Conservation (phyloP, 345 rosid species). For the Salix dunnii region DNA sequence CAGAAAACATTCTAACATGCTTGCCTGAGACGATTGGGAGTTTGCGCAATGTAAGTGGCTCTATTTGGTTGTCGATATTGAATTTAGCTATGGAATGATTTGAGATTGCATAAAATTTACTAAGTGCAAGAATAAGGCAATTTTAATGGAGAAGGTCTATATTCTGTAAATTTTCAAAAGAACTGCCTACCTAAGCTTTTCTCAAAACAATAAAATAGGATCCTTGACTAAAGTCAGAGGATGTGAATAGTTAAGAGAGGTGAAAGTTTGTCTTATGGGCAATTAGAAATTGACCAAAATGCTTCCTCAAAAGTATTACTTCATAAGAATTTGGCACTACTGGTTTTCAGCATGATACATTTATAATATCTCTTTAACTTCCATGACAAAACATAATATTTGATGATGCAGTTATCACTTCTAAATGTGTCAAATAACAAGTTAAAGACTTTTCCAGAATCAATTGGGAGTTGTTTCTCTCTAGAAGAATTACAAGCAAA, state of each 20-base stretch:
- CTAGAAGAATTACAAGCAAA: slow-evolving; percentile 90
- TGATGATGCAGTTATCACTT: slow-evolving; percentile 66
- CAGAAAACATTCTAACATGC: slow-evolving; percentile 59
- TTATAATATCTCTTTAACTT: slow-evolving; percentile 7
- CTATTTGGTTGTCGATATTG: neutral
- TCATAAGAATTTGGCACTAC: neutral
- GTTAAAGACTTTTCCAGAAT: slow-evolving; percentile 87
- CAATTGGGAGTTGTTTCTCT: slow-evolving; percentile 90
- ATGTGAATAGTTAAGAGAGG: neutral
- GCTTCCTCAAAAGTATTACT: neutral
- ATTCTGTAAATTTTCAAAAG: neutral
- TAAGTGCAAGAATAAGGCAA: neutral
- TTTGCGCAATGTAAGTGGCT: slow-evolving; percentile 76
- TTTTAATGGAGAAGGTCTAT: neutral
- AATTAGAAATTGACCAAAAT: neutral
- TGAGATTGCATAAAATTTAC: neutral
- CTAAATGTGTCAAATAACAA: slow-evolving; percentile 85
- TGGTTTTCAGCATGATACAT: neutral
- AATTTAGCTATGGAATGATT: neutral
- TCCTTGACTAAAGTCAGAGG: neutral
- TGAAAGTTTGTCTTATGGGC: neutral
- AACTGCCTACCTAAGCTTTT: neutral
- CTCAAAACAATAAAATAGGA: neutral
- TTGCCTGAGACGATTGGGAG: slow-evolving; percentile 96
- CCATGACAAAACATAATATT: slow-evolving; percentile 15